Conservation (phyloP, 2,329 filamentous ascomycete species). For the Colletotrichum shisoi region DNA sequence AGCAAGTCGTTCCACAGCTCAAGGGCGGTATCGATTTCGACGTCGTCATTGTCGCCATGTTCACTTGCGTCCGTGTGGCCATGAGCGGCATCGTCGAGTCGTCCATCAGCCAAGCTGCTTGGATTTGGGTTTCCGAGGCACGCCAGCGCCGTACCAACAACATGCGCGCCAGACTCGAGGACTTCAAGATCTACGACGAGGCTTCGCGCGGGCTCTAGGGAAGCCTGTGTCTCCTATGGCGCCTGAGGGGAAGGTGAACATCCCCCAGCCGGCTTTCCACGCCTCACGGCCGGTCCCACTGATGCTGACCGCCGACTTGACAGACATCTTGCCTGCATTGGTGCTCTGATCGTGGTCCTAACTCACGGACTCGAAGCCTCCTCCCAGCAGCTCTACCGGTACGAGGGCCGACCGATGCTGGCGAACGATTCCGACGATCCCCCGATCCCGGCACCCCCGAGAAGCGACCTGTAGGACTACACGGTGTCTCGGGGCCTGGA, state of each 20-base stretch:
- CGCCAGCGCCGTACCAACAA: slow-evolving; percentile 45
- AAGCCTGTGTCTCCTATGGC: slow-evolving; percentile 48
- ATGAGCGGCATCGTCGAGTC: slow-evolving; percentile 50
- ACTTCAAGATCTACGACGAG: slow-evolving; percentile 53
- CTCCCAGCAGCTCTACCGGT: slow-evolving; percentile 51
- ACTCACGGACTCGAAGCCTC: slow-evolving; percentile 52
- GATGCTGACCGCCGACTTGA: slow-evolving; percentile 8
- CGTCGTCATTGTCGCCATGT: slow-evolving; percentile 50
- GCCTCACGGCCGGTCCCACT: no score
- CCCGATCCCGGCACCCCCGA: slow-evolving; percentile 44
- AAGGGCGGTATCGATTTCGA: slow-evolving; percentile 46
- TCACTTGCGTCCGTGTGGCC: slow-evolving; percentile 49
- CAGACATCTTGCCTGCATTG: slow-evolving; percentile 52
- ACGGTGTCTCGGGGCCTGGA: slow-evolving; percentile 42
- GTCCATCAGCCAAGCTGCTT: slow-evolving; percentile 51
- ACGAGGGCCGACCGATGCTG: slow-evolving; percentile 44
- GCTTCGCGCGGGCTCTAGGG: slow-evolving; percentile 50
- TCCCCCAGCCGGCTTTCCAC: no score
- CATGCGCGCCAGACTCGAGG: slow-evolving; percentile 48
- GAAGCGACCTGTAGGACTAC: slow-evolving; percentile 50
- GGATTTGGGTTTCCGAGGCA: slow-evolving; percentile 52
- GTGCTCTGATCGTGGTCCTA: slow-evolving; percentile 49
- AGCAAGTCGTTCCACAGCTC: slow-evolving; percentile 45
- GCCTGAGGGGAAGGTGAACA: slow-evolving; percentile 48
- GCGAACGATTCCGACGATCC: slow-evolving; percentile 38